phyloP scores from a whole-genome alignment of 352 stramenopile species.

The Phytophthora melonis region DNA sequence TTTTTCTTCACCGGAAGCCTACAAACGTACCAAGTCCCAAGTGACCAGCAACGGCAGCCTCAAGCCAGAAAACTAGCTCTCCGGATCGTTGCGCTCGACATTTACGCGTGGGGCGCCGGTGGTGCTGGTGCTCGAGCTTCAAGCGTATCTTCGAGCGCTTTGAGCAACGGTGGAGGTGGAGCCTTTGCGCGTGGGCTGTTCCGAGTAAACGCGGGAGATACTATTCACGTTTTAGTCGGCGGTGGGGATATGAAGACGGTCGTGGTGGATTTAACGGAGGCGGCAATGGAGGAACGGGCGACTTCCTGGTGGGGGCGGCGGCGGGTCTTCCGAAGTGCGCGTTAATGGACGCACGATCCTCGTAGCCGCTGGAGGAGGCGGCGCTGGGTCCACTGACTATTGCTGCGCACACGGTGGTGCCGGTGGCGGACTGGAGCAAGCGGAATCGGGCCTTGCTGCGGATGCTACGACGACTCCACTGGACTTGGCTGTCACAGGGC shows the following conservation, averaged over 20 bases:
- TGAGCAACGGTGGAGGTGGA: constrained; percentile 71
- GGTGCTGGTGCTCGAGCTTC: constrained; percentile 56
- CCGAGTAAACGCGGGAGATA: constrained; percentile 50
- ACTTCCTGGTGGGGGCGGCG: constrained; percentile 71
- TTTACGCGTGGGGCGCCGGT: constrained; percentile 84
- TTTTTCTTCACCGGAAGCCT: constrained; percentile 54
- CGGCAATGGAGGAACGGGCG: constrained; percentile 60
- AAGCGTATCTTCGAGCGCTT: constrained; percentile 16
- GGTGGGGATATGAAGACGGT: constrained; percentile 52
- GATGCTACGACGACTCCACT: constrained; percentile 50
- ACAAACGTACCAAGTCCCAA: constrained; percentile 47
- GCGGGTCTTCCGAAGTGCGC: constrained; percentile 63
- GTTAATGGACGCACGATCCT: constrained; percentile 60
- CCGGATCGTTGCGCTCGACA: constrained; percentile 67
- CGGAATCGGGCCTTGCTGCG: constrained; percentile 54
- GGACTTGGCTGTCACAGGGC: constrained; percentile 39
- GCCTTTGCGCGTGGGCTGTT: constrained; percentile 75
- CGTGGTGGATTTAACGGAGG: constrained; percentile 78
- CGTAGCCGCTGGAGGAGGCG: constrained; percentile 75
- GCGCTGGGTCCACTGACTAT: constrained; percentile 75
- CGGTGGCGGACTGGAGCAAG: constrained; percentile 53
- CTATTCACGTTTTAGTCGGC: constrained; percentile 68
- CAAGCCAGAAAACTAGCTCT: constrained; percentile 13
- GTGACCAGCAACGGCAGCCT: constrained; percentile 15
- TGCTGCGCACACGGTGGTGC: constrained; percentile 83